Evolutionary conservation across 2,329 filamentous ascomycete genomes (phyloP), one percentile per base, ranked within the genome.

Genomic region (Xylariaceae sp.): DNA sequence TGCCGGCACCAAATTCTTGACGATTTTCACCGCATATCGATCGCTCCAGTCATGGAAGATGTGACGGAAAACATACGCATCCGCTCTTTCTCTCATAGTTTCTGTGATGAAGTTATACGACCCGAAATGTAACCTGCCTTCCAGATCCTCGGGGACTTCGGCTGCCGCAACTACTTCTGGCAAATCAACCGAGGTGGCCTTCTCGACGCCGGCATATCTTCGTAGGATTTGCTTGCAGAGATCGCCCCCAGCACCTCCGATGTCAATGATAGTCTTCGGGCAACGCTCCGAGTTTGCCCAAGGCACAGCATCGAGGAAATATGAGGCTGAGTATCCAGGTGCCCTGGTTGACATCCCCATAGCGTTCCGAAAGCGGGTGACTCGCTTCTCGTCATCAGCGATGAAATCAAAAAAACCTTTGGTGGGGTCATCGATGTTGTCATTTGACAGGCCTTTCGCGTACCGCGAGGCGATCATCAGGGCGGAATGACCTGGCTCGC

Each of bases 1-100:
- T 2, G 59, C 68, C 9, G 68, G 66, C 8, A 69, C 59, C 7
- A 72, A 56, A 13, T 62, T 65, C 35, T 58, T 61, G 30, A 72
- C 50, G 27, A 72, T 68, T 50, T 65, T 63, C 5, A 65, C 53
- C 9, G 58, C 64, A 45, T 72, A 69, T 45, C 69, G 58, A 40
- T 73, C 70, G 29, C 63, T 60, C 69, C 68, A 73, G 48, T 71
- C 65, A 42, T 72, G 69, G 56, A 71, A 65, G 32, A 71, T 70
- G 46, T 65, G 67, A 6, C 68, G 67, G 51, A 72, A 63, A 13
- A 69, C 30, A 23, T 64, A 69, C 11, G 58, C 63, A 15, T 67
- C 62, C 0, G 59, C 63, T 7, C 54, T 30, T 16, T 48, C 53
- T 4, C 59, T 32, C 50, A 65, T 53, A 13, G 42, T 42, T 47